A percentile compares a stretch with the other conserved stretches of the same genome.
These are phyloP conservation scores for Solioccasus polychromus DNA, from an alignment of 768 basidiomycete genomes.

Conservation along the genomic window DNA sequence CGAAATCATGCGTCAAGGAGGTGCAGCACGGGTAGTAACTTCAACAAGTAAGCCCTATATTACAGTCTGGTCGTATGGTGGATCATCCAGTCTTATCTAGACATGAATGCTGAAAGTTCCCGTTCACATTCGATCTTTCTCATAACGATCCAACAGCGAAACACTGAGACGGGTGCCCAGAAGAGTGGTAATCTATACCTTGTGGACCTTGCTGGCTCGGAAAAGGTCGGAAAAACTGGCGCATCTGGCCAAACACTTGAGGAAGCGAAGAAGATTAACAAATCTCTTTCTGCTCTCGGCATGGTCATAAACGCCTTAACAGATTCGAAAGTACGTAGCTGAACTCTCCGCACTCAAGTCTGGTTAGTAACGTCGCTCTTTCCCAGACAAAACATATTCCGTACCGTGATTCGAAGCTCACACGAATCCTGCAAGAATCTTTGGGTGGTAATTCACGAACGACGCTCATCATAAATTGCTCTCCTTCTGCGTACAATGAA, in stretches of 20 bases:
- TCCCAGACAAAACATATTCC: slow-evolving; percentile 91
- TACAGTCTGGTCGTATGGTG: background rate
- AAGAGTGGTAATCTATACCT: slow-evolving; percentile 97
- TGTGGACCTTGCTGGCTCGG: slow-evolving; percentile 96
- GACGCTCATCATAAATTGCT: slow-evolving; percentile 99
- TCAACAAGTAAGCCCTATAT: slow-evolving; percentile 75
- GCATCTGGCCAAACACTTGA: slow-evolving; percentile 98
- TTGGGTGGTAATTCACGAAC: slow-evolving; percentile 93
- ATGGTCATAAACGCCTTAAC: slow-evolving; percentile 99
- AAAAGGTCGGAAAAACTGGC: slow-evolving; percentile 99
- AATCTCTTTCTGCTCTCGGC: slow-evolving; percentile 92
- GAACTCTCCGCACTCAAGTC: background rate
- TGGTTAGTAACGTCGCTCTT: slow-evolving; percentile 4
- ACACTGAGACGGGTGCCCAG: slow-evolving; percentile 92
- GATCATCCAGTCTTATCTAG: slow-evolving; percentile 40
- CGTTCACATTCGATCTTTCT: slow-evolving; percentile 99
- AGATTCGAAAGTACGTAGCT: slow-evolving; percentile 75
- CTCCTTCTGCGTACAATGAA: slow-evolving; percentile 96
- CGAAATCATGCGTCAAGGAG: slow-evolving; percentile 98
- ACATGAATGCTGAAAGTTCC: slow-evolving; percentile 99
- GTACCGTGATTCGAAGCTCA: slow-evolving; percentile 98
- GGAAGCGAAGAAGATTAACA: slow-evolving; percentile 99
- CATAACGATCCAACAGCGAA: slow-evolving; percentile 94
- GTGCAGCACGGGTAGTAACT: slow-evolving; percentile 85
- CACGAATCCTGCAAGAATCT: slow-evolving; percentile 98